phyloP scores from a whole-genome alignment of 225 moss, liverwort and hornwort genomes.

The Polytrichum formosum region DNA sequence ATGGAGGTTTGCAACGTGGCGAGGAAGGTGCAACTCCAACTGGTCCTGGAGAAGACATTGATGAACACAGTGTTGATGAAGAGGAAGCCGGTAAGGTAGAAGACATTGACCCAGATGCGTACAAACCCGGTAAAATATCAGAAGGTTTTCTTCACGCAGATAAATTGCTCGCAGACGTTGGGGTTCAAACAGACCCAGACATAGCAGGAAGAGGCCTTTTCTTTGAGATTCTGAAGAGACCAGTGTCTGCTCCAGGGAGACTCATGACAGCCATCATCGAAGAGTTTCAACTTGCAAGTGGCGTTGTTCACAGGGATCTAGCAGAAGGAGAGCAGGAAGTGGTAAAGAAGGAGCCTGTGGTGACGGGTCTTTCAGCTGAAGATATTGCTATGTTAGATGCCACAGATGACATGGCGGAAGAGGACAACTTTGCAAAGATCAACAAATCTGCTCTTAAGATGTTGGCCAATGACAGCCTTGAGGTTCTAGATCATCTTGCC shows the following conservation, averaged over 20 bases:
- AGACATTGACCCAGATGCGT: conserved; percentile 12
- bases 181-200: conserved; percentile 19
- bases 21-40: conserved; percentile 3
- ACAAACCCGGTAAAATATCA: conserved; percentile 43
- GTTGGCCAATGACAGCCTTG: conserved; percentile 33
- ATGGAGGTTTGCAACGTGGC: conserved; percentile 20
- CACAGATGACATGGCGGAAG: conserved; percentile 43
- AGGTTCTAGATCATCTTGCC: conserved; percentile 35
- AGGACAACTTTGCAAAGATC: conserved; percentile 2
- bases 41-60: conserved; percentile 2
- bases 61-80: neutral
- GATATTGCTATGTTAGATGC: conserved; percentile 34
- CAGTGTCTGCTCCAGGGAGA: conserved; percentile 40
- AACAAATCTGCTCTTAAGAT: conserved; percentile 25
- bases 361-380: conserved; percentile 16
- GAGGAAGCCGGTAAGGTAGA: neutral
- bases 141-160: conserved; percentile 18
- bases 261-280: conserved; percentile 34
- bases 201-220: conserved; percentile 5
- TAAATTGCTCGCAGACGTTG: conserved; percentile 28
- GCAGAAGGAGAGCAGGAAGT: conserved; percentile 46
- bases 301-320: conserved; percentile 35
- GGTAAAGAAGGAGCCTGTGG: conserved; percentile 6
- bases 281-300: conserved; percentile 55
- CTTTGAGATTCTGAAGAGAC: conserved; percentile 28